Percentiles rank a stretch among this genome's conserved stretches.
These are phyloP conservation scores for Zea mays DNA, from an alignment of 176 grass and related monocot species.

Conservation along the genomic window DNA sequence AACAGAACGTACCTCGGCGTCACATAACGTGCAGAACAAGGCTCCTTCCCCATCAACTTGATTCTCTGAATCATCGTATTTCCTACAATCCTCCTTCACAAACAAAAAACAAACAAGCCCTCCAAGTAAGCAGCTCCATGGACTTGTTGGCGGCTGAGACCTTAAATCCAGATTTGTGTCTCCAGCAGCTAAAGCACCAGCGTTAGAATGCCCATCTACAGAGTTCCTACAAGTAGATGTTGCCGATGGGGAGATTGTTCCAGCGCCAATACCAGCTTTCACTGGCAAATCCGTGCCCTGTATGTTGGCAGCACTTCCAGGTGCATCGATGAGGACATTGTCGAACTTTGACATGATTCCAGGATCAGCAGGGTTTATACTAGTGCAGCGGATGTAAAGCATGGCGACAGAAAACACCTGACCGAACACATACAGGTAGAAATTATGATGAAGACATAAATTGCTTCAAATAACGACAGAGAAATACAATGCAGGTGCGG, in stretches of 20 bases:
- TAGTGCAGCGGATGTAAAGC: conserved; percentile 86
- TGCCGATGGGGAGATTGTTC: conserved; percentile 38
- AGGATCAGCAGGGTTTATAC: conserved; percentile 86
- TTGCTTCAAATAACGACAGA: conserved; percentile 13
- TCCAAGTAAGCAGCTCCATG: conserved; percentile 57
- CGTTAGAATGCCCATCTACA: conserved; percentile 46
- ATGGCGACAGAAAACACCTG: conserved; percentile 78
- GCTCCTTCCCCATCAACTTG: conserved; percentile 64
- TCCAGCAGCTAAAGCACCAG: conserved; percentile 47
- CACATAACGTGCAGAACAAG: conserved; percentile 87
- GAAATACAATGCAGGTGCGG: neutral
- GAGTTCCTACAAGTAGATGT: conserved; percentile 59
- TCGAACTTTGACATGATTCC: conserved; percentile 83
- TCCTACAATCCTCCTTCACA: conserved; percentile 78
- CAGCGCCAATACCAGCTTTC: conserved; percentile 38
- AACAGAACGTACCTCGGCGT: conserved; percentile 62
- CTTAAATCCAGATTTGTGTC: conserved; percentile 34
- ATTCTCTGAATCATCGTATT: conserved; percentile 52
- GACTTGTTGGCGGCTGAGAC: conserved; percentile 31
- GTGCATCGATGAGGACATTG: conserved; percentile 46
- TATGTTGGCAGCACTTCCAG: conserved; percentile 39
- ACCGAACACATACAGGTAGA: conserved; percentile 24
- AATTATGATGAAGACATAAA: conserved; percentile 32
- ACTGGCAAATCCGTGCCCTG: conserved; percentile 34
- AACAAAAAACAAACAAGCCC: conserved; percentile 72